These are phyloP conservation scores for Chalciporus pseudorubinellus DNA, from an alignment of 768 basidiomycete species.

Conservation along the genomic window DNA sequence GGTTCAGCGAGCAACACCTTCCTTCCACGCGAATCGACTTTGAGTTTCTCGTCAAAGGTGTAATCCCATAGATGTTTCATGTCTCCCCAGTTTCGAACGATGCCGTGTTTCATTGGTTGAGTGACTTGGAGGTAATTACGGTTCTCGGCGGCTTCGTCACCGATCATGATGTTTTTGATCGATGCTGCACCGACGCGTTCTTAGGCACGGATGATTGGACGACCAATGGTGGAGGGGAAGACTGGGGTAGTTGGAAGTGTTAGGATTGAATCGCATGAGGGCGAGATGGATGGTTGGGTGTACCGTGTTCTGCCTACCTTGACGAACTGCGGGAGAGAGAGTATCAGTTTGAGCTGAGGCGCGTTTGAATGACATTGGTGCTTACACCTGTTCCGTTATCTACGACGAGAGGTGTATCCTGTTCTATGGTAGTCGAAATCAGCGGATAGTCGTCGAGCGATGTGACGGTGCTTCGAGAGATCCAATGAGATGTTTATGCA, in stretches of 20 bases:
- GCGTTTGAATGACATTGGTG: slow-evolving; percentile 12
- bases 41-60: slow-evolving; percentile 95
- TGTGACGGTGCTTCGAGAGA: background rate
- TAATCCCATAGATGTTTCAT: slow-evolving; percentile 99
- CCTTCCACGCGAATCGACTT: slow-evolving; percentile 77
- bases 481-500: slow-evolving; percentile 17
- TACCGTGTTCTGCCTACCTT: slow-evolving; percentile 92
- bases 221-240: slow-evolving; percentile 94
- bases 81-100: slow-evolving; percentile 98
- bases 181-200: slow-evolving; percentile 83
- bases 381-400: slow-evolving; percentile 89
- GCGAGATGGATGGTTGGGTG: background rate
- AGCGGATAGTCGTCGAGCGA: background rate
- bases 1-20: slow-evolving; percentile 97
- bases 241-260: slow-evolving; percentile 44
- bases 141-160: slow-evolving; percentile 92
- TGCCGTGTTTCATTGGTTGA: slow-evolving; percentile 99
- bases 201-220: slow-evolving; percentile 96
- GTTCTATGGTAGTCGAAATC: slow-evolving; percentile 23
- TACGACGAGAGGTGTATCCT: slow-evolving; percentile 62
- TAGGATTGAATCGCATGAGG: background rate
- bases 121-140: slow-evolving; percentile 95
- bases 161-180: slow-evolving; percentile 98
- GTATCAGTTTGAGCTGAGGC: slow-evolving; percentile 1
- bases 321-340: slow-evolving; percentile 62